Conservation (phyloP, 805 yeast species). For the Lipomyces mesembrius region DNA sequence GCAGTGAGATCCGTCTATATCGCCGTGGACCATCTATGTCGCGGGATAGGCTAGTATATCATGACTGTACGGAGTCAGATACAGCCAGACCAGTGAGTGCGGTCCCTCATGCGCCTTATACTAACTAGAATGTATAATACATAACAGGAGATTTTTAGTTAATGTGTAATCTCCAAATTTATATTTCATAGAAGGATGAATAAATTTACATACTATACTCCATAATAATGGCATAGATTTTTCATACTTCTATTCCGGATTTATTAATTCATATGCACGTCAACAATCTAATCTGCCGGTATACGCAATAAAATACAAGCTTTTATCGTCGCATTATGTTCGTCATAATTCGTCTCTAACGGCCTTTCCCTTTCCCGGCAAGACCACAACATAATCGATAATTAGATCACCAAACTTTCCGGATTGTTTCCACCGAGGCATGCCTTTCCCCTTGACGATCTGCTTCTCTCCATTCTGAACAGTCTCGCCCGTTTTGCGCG, state of each 20-base stretch:
- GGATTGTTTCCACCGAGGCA: slow-evolving; percentile 66
- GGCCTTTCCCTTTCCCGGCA: slow-evolving; percentile 37
- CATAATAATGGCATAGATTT: no score
- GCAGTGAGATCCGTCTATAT: no score
- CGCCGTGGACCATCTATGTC: no score
- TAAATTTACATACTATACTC: no score
- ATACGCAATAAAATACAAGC: background rate
- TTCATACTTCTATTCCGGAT: background rate
- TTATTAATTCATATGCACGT: background rate
- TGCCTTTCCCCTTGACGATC: slow-evolving; percentile 72
- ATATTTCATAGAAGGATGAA: no score
- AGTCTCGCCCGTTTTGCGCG: slow-evolving; percentile 57
- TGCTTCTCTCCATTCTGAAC: slow-evolving; percentile 75
- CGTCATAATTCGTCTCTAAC: slow-evolving; percentile 10
- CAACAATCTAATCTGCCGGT: background rate
- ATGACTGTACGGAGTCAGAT: no score
- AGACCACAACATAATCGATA: slow-evolving; percentile 51
- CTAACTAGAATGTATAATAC: no score
- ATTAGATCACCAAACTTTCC: slow-evolving; percentile 58
- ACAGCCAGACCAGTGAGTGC: no score
- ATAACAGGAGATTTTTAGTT: no score
- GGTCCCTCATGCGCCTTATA: no score
- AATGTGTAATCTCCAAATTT: no score
- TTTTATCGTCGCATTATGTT: background rate
- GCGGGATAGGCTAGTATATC: no score